phyloP scores from a whole-genome alignment of 257 asterid genomes.

The Nicotiana tabacum region DNA sequence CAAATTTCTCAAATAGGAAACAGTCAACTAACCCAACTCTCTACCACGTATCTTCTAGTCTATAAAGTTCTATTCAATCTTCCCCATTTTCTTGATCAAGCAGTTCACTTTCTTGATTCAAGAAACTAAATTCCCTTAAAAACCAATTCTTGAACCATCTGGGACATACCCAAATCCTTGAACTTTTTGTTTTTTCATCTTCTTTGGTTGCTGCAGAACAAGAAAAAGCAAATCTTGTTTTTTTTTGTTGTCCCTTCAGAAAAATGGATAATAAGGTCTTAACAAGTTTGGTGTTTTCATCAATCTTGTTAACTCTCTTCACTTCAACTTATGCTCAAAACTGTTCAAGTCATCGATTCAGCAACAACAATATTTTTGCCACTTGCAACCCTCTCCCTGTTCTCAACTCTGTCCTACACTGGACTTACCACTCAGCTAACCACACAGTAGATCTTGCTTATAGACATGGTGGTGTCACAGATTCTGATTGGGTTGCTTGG shows the following conservation, averaged over 20 bases:
- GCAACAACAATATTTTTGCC: neutral
- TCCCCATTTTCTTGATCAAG: neutral
- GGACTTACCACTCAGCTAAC: slow-evolving; percentile 8
- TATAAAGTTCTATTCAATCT: neutral
- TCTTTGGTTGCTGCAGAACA: neutral
- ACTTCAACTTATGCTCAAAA: slow-evolving; percentile 25
- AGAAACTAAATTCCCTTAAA: neutral
- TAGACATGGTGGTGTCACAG: slow-evolving; percentile 5
- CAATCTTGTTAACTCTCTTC: slow-evolving; percentile 9
- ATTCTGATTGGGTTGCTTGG: slow-evolving; percentile 16
- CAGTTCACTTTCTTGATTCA: neutral
- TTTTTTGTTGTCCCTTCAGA: neutral
- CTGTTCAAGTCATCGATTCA: slow-evolving; percentile 12
- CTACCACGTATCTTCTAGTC: neutral
- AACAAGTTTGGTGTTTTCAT: slow-evolving; percentile 11
- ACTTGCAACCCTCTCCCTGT: slow-evolving; percentile 7
- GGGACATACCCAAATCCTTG: neutral
- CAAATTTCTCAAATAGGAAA: neutral
- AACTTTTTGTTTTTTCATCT: neutral
- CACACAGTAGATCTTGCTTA: slow-evolving; percentile 19
- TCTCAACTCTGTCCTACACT: slow-evolving; percentile 10
- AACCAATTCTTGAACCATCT: neutral
- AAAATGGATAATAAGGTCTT: slow-evolving; percentile 21
- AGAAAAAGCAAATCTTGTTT: neutral
- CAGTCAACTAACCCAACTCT: neutral